These are phyloP conservation scores for Ophiognomonia clavigignenti-juglandacearum DNA, from an alignment of 2,329 filamentous ascomycete genomes.

Conservation along the genomic window DNA sequence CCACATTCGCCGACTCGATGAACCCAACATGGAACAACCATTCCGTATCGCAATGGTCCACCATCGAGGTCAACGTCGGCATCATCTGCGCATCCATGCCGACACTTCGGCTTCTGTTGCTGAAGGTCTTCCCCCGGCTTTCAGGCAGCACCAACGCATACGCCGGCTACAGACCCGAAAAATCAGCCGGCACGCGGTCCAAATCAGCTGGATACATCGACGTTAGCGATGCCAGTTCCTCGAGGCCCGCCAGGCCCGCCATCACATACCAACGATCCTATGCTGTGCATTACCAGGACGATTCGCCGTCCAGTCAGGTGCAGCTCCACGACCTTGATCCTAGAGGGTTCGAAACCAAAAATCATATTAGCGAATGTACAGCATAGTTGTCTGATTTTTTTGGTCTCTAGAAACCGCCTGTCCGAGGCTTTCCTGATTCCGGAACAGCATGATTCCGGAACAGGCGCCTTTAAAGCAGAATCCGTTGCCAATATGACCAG, in stretches of 20 bases:
- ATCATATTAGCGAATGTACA: constrained; percentile 13
- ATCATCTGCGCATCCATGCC: constrained; percentile 31
- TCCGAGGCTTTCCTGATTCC: constrained; percentile 9
- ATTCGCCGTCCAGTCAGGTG: constrained; percentile 18
- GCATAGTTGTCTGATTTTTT: constrained; percentile 8
- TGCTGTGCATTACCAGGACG: constrained; percentile 18
- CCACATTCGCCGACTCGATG: constrained; percentile 23
- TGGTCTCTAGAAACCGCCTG: constrained; percentile 13
- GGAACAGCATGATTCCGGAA: background rate
- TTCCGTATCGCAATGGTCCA: constrained; percentile 27
- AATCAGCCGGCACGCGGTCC: background rate
- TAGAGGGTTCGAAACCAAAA: constrained; percentile 16
- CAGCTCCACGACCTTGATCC: constrained; percentile 16
- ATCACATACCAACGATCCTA: constrained; percentile 18
- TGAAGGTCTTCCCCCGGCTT: constrained; percentile 23
- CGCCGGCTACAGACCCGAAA: constrained; percentile 3
- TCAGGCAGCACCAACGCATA: constrained; percentile 7
- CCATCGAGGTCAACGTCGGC: constrained; percentile 29
- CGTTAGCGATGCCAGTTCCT: background rate
- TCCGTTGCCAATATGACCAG: background rate
- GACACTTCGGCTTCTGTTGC: constrained; percentile 23
- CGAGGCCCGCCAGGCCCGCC: background rate
- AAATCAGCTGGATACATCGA: background rate
- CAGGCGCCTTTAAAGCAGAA: constrained; percentile 1
- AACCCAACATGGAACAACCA: constrained; percentile 28